These are phyloP conservation scores for Xylogone sp. DNA, from an alignment of 2,329 filamentous ascomycete genomes.

Conservation along the genomic window DNA sequence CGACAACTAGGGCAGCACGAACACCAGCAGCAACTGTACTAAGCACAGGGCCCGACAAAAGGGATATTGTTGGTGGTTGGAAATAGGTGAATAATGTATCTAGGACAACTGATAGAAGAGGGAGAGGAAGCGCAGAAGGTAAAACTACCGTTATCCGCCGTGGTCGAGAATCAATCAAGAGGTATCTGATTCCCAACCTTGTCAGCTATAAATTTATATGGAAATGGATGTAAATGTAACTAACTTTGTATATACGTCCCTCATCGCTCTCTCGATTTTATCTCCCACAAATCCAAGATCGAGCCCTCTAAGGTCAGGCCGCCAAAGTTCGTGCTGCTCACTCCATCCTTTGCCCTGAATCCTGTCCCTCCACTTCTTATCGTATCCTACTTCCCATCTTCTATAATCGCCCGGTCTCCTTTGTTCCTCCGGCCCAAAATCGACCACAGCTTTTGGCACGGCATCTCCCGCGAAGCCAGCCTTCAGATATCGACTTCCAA, in stretches of 20 bases:
- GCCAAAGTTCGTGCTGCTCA: conserved; percentile 71
- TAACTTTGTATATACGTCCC: conserved; percentile 79
- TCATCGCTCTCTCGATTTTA: conserved; percentile 77
- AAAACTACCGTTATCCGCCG: conserved; percentile 72
- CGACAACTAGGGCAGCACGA: conserved; percentile 80
- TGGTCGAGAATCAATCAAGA: conserved; percentile 71
- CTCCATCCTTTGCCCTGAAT: conserved; percentile 54
- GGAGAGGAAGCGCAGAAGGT: conserved; percentile 73
- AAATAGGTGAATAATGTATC: conserved; percentile 78
- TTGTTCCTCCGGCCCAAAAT: conserved; percentile 72
- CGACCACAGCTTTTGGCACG: conserved; percentile 65
- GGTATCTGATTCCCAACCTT: conserved; percentile 38
- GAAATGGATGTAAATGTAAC: conserved; percentile 38
- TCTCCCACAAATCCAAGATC: conserved; percentile 82
- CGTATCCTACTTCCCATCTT: conserved; percentile 57
- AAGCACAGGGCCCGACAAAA: conserved; percentile 75
- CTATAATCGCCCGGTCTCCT: conserved; percentile 79
- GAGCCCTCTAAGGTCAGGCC: conserved; percentile 64
- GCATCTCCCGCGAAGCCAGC: conserved; percentile 86
- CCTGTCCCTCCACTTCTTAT: conserved; percentile 43
- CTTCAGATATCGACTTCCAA: conserved; percentile 74
- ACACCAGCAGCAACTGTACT: conserved; percentile 74
- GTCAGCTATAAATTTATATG: conserved; percentile 8
- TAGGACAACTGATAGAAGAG: conserved; percentile 70
- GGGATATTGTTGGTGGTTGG: conserved; percentile 73